A percentile compares a stretch with the other conserved stretches of the same genome.
Evolutionary conservation across 148 eudicot species (phyloP).

Genomic region (Rhododendron molle): DNA sequence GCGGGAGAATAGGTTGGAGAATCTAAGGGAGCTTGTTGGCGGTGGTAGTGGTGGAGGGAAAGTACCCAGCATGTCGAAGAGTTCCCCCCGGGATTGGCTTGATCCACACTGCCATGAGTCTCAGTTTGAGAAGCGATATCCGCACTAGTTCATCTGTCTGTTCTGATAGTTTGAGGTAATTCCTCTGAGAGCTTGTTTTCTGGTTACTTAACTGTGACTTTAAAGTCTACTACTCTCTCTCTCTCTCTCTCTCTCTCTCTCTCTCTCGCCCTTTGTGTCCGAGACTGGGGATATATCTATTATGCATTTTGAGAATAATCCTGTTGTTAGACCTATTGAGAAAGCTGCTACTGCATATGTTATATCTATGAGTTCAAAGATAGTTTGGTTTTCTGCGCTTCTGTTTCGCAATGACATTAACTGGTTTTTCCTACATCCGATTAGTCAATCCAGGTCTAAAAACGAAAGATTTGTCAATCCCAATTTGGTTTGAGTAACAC

Average conservation of each 20-base stretch:
- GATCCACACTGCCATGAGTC: constrained; percentile 95
- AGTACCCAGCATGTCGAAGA: constrained; percentile 40
- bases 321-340: neutral
- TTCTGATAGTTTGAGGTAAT: constrained; percentile 2
- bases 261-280: neutral
- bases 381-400: neutral
- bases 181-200: neutral
- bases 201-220: neutral
- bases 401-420: neutral
- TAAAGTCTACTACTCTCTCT: neutral
- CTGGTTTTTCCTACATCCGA: neutral
- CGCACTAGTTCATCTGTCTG: constrained; percentile 21
- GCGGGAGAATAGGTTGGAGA: constrained; percentile 80
- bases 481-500: neutral
- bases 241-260: neutral
- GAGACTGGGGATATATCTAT: neutral
- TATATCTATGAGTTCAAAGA: neutral
- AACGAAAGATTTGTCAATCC: neutral
- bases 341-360: neutral
- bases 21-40: constrained; percentile 76
- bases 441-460: neutral
- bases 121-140: constrained; percentile 47
- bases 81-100: constrained; percentile 76
- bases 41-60: constrained; percentile 45
- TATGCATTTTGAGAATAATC: constrained; percentile 11